Evolutionary conservation across 2,329 filamentous ascomycete genomes (phyloP).

Genomic region (Lachnellula cervina): DNA sequence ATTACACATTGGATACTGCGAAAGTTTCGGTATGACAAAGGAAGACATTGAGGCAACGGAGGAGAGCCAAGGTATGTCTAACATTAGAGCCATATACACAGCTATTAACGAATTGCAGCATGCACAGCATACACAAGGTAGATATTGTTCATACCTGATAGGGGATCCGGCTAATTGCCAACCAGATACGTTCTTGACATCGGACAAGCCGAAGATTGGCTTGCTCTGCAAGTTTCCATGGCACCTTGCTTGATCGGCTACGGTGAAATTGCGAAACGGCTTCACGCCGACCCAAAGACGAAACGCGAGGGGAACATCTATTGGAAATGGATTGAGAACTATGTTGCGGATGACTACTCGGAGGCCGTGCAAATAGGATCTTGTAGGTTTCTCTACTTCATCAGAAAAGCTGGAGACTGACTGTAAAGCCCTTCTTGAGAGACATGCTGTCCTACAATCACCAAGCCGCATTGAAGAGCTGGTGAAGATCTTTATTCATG

Average conservation of each 20-base stretch:
- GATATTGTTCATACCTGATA: background rate
- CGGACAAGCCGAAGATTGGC: constrained; percentile 80
- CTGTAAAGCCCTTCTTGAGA: constrained; percentile 64
- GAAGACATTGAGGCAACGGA: constrained; percentile 67
- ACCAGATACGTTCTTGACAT: constrained; percentile 78
- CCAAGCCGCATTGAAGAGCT: constrained; percentile 74
- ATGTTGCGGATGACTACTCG: constrained; percentile 73
- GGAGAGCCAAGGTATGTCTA: constrained; percentile 62
- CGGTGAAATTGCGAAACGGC: constrained; percentile 67
- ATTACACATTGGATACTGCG: constrained; percentile 78
- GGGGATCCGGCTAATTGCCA: background rate
- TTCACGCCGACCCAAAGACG: constrained; percentile 59
- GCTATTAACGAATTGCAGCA: constrained; percentile 37
- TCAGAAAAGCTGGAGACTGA: background rate
- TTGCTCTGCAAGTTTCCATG: constrained; percentile 78
- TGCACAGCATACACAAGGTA: constrained; percentile 70
- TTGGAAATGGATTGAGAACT: constrained; percentile 89
- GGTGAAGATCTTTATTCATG: constrained; percentile 77
- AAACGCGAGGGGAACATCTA: constrained; percentile 65
- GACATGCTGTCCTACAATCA: constrained; percentile 67
- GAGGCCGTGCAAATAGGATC: constrained; percentile 66
- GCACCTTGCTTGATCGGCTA: constrained; percentile 91
- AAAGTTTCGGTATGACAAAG: constrained; percentile 70
- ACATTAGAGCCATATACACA: background rate
- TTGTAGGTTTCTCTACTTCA: constrained; percentile 44